These are phyloP conservation scores for Talaromyces sp. DNA, from an alignment of 2,329 filamentous ascomycete species.

Conservation along the genomic window DNA sequence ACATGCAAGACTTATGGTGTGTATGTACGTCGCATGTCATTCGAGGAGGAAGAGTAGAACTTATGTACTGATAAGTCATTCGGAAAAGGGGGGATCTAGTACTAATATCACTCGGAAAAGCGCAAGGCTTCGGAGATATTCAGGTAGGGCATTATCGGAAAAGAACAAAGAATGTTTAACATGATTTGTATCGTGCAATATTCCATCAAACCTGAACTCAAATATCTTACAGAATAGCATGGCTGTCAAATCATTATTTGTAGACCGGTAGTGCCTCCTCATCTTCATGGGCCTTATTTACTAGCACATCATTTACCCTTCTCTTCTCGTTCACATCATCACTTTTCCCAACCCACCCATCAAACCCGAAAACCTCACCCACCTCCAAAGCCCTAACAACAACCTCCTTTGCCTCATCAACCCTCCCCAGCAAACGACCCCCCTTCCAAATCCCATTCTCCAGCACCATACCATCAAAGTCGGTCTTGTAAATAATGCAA, in stretches of 20 bases:
- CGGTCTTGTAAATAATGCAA: conserved; percentile 19
- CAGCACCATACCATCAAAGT: conserved; percentile 19
- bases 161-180: not conserved
- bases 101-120: not conserved
- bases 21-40: not conserved
- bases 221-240: not conserved
- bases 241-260: not conserved
- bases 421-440: conserved; percentile 18
- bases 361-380: not conserved
- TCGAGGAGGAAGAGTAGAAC: not conserved
- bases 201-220: not conserved
- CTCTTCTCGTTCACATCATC: not conserved
- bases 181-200: not conserved
- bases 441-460: conserved; percentile 22
- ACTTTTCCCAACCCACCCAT: not conserved
- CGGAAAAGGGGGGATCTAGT: not conserved
- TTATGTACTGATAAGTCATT: not conserved
- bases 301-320: too few relatives aligned
- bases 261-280: not conserved
- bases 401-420: conserved; percentile 14
- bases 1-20: not conserved
- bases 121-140: not conserved
- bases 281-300: not conserved
- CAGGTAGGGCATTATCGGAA: not conserved
- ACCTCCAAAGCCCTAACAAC: not conserved